Evolutionary conservation across 2,329 filamentous ascomycete species (phyloP).

Genomic region (Trichoderma breve): DNA sequence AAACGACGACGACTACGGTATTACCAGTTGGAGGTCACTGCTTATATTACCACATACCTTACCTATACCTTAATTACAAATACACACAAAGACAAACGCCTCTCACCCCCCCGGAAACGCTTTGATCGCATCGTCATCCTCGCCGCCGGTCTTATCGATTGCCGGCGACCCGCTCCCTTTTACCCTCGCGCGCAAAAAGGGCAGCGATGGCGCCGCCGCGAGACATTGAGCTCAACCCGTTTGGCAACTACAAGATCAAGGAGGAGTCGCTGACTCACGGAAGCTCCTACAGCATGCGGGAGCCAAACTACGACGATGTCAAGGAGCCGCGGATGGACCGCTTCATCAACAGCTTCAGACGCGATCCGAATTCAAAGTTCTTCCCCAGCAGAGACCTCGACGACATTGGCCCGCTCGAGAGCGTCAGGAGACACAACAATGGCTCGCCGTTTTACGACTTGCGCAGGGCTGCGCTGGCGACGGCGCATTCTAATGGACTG

Average conservation of each 20-base stretch:
- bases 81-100: background rate
- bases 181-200: background rate
- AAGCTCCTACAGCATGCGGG: conserved; percentile 52
- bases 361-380: conserved; percentile 53
- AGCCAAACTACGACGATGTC: conserved; percentile 45
- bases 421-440: conserved; percentile 30
- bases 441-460: conserved; percentile 55
- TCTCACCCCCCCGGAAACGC: background rate
- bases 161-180: conserved; percentile 5
- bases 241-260: conserved; percentile 55
- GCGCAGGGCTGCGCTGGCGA: conserved; percentile 56
- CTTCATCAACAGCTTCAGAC: conserved; percentile 61
- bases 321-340: conserved; percentile 39
- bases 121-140: conserved; percentile 4
- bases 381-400: conserved; percentile 45
- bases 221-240: conserved; percentile 56
- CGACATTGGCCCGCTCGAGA: conserved; percentile 18
- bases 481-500: conserved; percentile 74
- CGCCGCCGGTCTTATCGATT: conserved; percentile 9
- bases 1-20: background rate
- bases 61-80: background rate
- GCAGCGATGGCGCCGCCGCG: conserved; percentile 39
- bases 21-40: background rate
- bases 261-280: conserved; percentile 55
- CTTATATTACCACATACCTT: background rate